Base-by-base conservation (phyloP, 495 filamentous ascomycete species). In the Aspergillus taichungensis region DNA sequence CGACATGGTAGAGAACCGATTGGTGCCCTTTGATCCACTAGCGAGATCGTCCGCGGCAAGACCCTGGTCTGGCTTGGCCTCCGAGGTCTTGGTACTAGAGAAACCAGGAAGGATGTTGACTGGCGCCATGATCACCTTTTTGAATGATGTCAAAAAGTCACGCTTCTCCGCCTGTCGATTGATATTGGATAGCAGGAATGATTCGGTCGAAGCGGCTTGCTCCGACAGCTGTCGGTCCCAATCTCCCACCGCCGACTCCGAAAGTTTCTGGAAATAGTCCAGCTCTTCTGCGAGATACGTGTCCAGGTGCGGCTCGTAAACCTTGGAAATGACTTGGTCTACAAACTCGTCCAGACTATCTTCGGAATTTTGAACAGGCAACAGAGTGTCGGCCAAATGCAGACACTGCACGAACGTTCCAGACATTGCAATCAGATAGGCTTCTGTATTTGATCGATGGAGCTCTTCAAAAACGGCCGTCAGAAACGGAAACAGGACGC, bases 111-210 rank as follows among this genome's bases (percentile, higher is more conserved):
- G 66, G 18, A 90, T 88, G 39, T 87, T 92, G 28, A 97, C 90
- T 14, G 94, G 94, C 81, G 94, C 88, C 86, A 97, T 94, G 51
- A 99, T 87, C 8, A 99, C 92, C 57, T 99, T 97, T 63, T 88
- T 96, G 71, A 99, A 99, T 1, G 89, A 94, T 12, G 80, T 91
- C 52, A 99, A 58, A 56, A 99, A 99, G 61, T 99, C 94, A 36
- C 83, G 81, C 62, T 99, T 99, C 57, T 92, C 94, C 3, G 87
- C 91, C 68, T 95, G 88, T 27, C 94, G 78, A 49, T 88, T 95
- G 57, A 97, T 78, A 56, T 86, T 95, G 7, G 82, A 85, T 89
- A 96, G 95, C 63, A 88, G 87, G 55, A 94, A 91, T 0, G 87
- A 90, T 61, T 97, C 91, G 11, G 85, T 86, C 5, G 85, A 84